phyloP scores from a whole-genome alignment of 768 basidiomycete species.

The Clavaria fumosa region DNA sequence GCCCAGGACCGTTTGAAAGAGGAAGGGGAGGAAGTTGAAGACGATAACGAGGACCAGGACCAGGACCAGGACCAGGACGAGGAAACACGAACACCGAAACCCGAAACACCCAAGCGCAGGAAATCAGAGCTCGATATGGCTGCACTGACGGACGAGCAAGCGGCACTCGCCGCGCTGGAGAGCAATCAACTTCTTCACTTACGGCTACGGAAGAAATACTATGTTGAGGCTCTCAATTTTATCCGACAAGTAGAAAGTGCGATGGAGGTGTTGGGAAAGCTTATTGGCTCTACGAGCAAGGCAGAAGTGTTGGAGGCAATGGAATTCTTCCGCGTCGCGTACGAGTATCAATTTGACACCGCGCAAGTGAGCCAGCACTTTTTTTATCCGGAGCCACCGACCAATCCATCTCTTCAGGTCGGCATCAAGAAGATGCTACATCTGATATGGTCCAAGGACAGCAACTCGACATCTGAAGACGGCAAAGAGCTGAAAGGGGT shows the following conservation, averaged over 20 bases:
- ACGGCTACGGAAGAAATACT: constrained; percentile 71
- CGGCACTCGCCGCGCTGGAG: constrained; percentile 52
- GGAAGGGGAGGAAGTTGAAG: constrained; percentile 46
- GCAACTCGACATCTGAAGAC: constrained; percentile 54
- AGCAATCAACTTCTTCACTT: constrained; percentile 49
- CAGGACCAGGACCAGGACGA: constrained; percentile 20
- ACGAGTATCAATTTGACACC: constrained; percentile 65
- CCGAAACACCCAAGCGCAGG: no score
- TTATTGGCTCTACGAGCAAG: constrained; percentile 71
- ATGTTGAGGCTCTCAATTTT: constrained; percentile 71
- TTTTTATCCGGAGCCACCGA: not conserved
- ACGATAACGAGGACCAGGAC: constrained; percentile 24
- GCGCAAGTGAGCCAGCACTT: constrained; percentile 40
- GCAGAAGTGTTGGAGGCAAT: constrained; percentile 72
- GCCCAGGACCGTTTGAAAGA: no score
- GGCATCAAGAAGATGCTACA: constrained; percentile 96
- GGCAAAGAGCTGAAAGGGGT: constrained; percentile 74
- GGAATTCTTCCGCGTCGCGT: constrained; percentile 76
- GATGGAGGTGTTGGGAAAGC: constrained; percentile 63
- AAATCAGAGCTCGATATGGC: constrained; percentile 56
- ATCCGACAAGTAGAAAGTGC: constrained; percentile 46
- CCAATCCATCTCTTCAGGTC: constrained; percentile 24
- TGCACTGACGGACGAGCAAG: constrained; percentile 56
- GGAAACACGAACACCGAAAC: no score
- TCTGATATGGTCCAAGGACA: constrained; percentile 94